Evolutionary conservation across 352 stramenopile genomes (phyloP).

Genomic region (Thalassiosira exigua): DNA sequence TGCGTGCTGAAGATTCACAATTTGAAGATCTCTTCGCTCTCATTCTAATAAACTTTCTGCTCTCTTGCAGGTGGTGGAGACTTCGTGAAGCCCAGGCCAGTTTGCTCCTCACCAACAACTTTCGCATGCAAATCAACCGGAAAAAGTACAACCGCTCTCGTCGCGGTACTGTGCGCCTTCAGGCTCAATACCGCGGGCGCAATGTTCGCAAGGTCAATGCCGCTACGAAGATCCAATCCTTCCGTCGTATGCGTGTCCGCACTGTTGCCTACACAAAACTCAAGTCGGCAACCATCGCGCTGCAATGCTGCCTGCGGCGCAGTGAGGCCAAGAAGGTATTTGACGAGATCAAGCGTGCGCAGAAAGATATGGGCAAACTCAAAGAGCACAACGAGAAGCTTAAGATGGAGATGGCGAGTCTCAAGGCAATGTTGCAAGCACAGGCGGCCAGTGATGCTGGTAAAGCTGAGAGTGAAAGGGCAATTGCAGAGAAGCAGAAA

Average conservation of each 20-base stretch:
- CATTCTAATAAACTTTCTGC: conserved; percentile 2
- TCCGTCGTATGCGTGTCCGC: conserved; percentile 54
- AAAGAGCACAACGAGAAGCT: conserved; percentile 84
- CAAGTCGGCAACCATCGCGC: conserved; percentile 77
- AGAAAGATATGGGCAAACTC: conserved; percentile 85
- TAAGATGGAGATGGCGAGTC: conserved; percentile 85
- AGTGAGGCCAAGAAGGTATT: conserved; percentile 67
- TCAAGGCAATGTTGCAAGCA: conserved; percentile 84
- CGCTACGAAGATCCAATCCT: conserved; percentile 72
- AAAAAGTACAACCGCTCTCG: conserved; percentile 64
- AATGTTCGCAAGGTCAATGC: conserved; percentile 61
- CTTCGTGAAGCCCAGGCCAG: conserved; percentile 72
- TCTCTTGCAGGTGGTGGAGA: conserved; percentile 65
- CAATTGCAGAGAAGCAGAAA: conserved; percentile 75
- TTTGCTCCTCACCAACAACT: conserved; percentile 79
- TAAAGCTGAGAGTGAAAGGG: conserved; percentile 65
- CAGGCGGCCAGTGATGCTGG: conserved; percentile 73
- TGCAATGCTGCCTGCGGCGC: conserved; percentile 76
- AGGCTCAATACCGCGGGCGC: conserved; percentile 73
- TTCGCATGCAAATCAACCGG: conserved; percentile 78
- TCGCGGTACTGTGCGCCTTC: conserved; percentile 69
- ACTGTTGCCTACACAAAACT: conserved; percentile 66
- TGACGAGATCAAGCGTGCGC: conserved; percentile 73
- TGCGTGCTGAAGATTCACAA: conserved; percentile 47
- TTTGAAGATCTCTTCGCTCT: conserved; percentile 8